Conservation (phyloP, 192 early-diverging fungal species). For the Rhizoclosmatium sp. region DNA sequence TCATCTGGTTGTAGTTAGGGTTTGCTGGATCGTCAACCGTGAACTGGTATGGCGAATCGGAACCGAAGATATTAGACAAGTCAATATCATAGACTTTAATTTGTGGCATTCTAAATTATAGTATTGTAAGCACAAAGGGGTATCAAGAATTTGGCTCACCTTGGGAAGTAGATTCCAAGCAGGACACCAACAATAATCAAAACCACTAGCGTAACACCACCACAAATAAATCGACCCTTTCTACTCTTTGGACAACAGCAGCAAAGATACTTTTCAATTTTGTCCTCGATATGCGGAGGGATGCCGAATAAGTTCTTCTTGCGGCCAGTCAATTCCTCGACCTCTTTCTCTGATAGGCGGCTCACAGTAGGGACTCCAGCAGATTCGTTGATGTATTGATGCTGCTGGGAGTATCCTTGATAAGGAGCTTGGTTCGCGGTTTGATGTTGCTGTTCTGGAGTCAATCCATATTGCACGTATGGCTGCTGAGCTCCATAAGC, state of each 20-base stretch:
- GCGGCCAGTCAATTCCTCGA: too few relatives aligned
- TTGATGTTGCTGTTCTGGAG: too few relatives aligned
- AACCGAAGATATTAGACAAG: not conserved
- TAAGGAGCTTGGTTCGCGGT: too few relatives aligned
- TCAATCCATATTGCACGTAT: too few relatives aligned
- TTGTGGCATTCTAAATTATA: not conserved
- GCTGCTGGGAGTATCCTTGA: too few relatives aligned
- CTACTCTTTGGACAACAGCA: conserved; percentile 14
- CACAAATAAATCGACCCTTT: conserved; percentile 6
- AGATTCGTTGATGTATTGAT: too few relatives aligned
- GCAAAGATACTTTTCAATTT: conserved; percentile 5
- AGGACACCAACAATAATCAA: conserved; percentile 9
- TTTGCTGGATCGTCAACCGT: not conserved
- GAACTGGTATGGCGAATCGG: not conserved
- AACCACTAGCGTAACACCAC: not conserved
- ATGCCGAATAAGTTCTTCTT: too few relatives aligned
- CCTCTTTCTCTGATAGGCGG: too few relatives aligned
- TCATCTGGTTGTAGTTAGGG: conserved; percentile 9
- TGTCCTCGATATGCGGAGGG: not conserved
- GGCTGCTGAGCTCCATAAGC: too few relatives aligned
- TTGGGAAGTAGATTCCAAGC: not conserved
- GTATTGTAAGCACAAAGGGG: not conserved
- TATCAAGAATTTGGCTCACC: not conserved
- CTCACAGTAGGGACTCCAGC: too few relatives aligned
- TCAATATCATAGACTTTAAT: conserved; percentile 13